Evolutionary conservation across 805 yeast genomes (phyloP).

Genomic region (Metschnikowia matae): DNA sequence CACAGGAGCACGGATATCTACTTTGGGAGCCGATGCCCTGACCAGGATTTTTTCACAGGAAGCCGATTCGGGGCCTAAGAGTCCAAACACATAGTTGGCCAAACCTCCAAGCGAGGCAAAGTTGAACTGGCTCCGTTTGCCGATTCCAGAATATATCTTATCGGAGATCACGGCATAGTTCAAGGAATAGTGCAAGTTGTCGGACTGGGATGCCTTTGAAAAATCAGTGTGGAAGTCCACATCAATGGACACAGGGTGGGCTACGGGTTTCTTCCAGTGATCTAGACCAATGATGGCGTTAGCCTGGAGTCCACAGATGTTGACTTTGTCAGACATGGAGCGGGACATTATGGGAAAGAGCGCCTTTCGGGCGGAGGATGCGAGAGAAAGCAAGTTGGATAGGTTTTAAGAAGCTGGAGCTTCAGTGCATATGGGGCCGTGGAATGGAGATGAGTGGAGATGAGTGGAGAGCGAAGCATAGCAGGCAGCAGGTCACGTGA

Average conservation of each 20-base stretch:
- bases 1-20: conserved; percentile 51
- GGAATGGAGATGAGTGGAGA: neutral
- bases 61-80: conserved; percentile 38
- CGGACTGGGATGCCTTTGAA: conserved; percentile 68
- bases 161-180: conserved; percentile 85
- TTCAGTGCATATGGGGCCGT: neutral
- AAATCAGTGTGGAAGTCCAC: conserved; percentile 64
- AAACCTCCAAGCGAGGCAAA: conserved; percentile 42
- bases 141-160: conserved; percentile 53
- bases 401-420: neutral
- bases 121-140: conserved; percentile 34
- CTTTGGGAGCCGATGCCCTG: conserved; percentile 44
- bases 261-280: conserved; percentile 64
- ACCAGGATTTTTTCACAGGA: conserved; percentile 45
- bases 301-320: conserved; percentile 55
- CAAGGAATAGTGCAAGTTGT: conserved; percentile 76
- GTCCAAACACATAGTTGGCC: conserved; percentile 46
- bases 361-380: conserved; percentile 9
- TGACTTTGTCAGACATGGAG: conserved; percentile 32
- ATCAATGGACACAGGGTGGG: conserved; percentile 63
- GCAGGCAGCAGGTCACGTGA: neutral
- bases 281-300: conserved; percentile 68
- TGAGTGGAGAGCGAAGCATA: neutral
- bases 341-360: conserved; percentile 9
- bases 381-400: conserved; percentile 13